These are phyloP conservation scores for Cajanus cajan DNA, from an alignment of 306 rosid species.

Conservation along the genomic window DNA sequence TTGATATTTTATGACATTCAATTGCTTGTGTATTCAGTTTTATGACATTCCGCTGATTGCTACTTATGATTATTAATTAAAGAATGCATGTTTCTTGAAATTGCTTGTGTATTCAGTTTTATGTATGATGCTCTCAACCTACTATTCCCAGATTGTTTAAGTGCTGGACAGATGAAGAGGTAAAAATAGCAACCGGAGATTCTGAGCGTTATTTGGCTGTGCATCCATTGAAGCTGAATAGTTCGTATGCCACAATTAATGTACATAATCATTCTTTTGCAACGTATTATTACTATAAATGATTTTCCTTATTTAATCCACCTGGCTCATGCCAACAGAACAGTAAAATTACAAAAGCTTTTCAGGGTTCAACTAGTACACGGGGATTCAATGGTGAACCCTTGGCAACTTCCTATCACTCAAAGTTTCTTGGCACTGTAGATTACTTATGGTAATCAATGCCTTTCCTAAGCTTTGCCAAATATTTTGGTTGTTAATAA, in stretches of 20 bases:
- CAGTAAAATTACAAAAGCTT: slow-evolving; percentile 11
- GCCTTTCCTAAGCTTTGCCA: neutral
- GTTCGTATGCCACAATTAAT: slow-evolving; percentile 72
- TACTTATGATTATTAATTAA: neutral
- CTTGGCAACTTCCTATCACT: slow-evolving; percentile 82
- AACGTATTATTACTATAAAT: neutral
- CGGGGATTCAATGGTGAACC: slow-evolving; percentile 76
- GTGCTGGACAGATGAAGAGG: slow-evolving; percentile 71
- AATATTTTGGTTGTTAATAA: slow-evolving; percentile 11
- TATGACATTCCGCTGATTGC: neutral
- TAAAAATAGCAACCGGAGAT: slow-evolving; percentile 70
- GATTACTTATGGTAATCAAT: slow-evolving; percentile 83
- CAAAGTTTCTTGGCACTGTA: slow-evolving; percentile 88
- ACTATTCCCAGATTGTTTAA: slow-evolving; percentile 50
- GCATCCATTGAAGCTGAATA: slow-evolving; percentile 72
- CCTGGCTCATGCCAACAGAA: neutral
- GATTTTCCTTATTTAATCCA: neutral
- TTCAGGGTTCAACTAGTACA: slow-evolving; percentile 64
- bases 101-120: slow-evolving; percentile 20
- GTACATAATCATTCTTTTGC: slow-evolving; percentile 39
- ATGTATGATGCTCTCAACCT: slow-evolving; percentile 26
- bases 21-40: too few relatives aligned
- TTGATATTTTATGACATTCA: slow-evolving; percentile 4
- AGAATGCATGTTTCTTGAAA: neutral
- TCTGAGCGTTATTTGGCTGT: slow-evolving; percentile 46